Base-by-base conservation (phyloP, 352 stramenopile species). In the Blastocystis sp. region DNA sequence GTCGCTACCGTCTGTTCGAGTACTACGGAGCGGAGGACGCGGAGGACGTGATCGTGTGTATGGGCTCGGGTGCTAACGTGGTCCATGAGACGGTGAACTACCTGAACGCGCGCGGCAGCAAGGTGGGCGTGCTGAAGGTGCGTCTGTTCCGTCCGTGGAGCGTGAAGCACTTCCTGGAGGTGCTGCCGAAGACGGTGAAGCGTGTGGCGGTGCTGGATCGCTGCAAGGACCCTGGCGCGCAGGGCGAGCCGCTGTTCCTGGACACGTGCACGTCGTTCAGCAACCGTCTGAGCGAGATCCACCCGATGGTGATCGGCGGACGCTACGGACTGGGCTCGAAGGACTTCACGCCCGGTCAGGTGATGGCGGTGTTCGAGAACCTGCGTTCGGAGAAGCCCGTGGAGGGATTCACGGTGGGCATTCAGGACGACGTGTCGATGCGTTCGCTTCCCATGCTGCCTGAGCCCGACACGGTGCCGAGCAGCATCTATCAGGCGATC, bases 261-360 rank as follows among this genome's bases (percentile, higher is more conserved):
- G 93, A 97, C 88, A 92, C 96, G 48, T 91, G 94, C n/a, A 90
- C 90, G 53, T 95, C 92, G 44, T 93, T 97, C 86, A 90, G 94
- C 88, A 91, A 90, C 61, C 91, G 93, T 34, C 89, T 89, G 49
- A 88, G 89, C 38, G 87, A 90, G 76, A 69, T 90, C 0, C 84
- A 88, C 16, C 90, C 90, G 0, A 88, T 89, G 42, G 88, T 97
- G 57, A 90, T 95, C 64, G 92, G 92, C 91, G 94, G 88, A 87
- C 90, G 87, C 90, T 94, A 90, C 89, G 90, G 87, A 24, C 86
- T 78, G 79, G 88, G 64, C 79, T 92, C 73, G 77, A 91, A 87
- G 89, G 94, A 88, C 90, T 97, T 89, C 90, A 94, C 87, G 87
- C 94, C 90, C 40, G 90, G 93, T 61, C 93, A 92, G 51, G 92